Base-by-base conservation (phyloP, 225 moss, liverwort and hornwort species). In the Marchantia paleacea region DNA sequence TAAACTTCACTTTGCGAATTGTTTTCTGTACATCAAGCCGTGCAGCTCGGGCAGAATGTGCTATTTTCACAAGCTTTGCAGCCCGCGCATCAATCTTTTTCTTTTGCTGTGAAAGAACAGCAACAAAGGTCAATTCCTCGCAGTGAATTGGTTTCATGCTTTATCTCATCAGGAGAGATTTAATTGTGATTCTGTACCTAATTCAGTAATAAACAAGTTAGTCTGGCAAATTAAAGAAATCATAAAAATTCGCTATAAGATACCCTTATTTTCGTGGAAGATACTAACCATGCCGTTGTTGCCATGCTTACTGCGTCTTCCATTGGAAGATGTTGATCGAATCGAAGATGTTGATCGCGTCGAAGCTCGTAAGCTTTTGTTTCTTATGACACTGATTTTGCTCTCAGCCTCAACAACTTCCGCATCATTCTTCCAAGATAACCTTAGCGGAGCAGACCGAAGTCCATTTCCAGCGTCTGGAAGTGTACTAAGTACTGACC, bases 41-140 rank as follows among this genome's bases (percentile, higher is more conserved):
- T 30, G 92, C 81, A 75, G 88, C 84, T 77, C 92, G 92, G 8
- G 90, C 75, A 62, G 94, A 89, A 76, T 94, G 92, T 54, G 86
- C 92, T 86, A 92, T 84, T 84, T 94, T 97, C 49, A 91, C 92
- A 73, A 93, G 87, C 82, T 94, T 97, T 80, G 93, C 92, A 83
- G 97, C 91, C 76, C 92, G 86, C 47, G 88, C 90, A 57, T 92
- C 93, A 28, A 82, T 81, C 83, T 93, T 94, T 62, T 90, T 93
- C 81, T 94, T 97, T 94, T 97, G 87, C 71, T 79, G 72, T 31
- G 75, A 20, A 58, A 47, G 20, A 51, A 72, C 3, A 51, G 12
- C 72, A 72, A 72, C 39, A 39, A 39, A 2, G 5, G 39, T 39
- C 39, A 39, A 39, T 39, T 39, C 39, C 39, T 39, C 39, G 39